Percentiles rank a stretch among this genome's conserved stretches.
phyloP scores from a whole-genome alignment of 2,329 filamentous ascomycete species.

The Apiospora arundinis region DNA sequence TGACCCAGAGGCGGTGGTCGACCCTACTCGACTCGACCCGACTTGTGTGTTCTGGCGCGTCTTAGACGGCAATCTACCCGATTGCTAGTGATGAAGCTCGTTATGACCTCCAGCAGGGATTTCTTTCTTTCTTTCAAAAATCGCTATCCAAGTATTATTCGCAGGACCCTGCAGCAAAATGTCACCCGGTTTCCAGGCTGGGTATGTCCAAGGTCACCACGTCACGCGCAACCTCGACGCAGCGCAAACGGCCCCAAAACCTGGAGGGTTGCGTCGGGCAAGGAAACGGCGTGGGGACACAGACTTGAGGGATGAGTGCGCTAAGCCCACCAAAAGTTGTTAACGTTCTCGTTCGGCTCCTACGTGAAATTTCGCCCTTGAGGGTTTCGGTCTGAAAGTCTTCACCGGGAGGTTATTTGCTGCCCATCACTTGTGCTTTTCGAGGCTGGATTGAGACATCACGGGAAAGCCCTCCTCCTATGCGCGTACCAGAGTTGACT shows the following conservation, averaged over 20 bases:
- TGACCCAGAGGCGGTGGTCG: slow-evolving; percentile 9
- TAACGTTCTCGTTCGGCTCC: slow-evolving; percentile 14
- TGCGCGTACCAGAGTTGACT: neutral
- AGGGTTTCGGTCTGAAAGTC: slow-evolving; percentile 12
- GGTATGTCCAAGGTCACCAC: neutral
- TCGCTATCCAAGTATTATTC: neutral
- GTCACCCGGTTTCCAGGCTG: neutral
- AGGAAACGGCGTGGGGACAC: slow-evolving; percentile 3
- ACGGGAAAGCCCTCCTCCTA: neutral
- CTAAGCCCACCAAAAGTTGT: neutral
- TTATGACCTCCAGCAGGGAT: slow-evolving; percentile 24
- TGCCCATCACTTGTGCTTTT: slow-evolving; percentile 14
- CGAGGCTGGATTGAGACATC: slow-evolving; percentile 14
- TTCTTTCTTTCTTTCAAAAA: no score
- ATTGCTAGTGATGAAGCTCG: neutral
- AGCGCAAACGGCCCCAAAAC: neutral
- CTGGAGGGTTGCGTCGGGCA: neutral
- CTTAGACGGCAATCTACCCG: slow-evolving; percentile 7
- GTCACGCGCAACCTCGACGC: neutral
- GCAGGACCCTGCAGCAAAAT: neutral
- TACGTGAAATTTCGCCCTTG: neutral
- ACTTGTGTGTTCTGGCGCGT: neutral
- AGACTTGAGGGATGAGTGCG: neutral
- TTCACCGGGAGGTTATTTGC: slow-evolving; percentile 13
- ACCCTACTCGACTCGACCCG: slow-evolving; percentile 2